A percentile compares a stretch with the other conserved stretches of the same genome.
These are phyloP conservation scores for Pseudoturritis turrita DNA, from an alignment of 345 rosid species.

Conservation along the genomic window DNA sequence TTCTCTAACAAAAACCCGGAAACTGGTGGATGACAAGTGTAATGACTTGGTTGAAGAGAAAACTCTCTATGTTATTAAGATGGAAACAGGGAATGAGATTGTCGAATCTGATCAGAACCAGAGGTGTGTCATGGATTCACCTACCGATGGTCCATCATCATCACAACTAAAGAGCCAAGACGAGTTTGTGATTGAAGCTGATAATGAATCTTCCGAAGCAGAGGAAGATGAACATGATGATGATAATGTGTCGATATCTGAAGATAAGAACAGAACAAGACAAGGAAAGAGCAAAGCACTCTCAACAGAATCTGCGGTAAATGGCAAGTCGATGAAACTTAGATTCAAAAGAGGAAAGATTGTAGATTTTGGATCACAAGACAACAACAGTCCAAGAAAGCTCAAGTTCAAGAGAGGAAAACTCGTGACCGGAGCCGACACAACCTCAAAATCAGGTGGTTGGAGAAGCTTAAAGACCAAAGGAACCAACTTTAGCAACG, in stretches of 20 bases:
- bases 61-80: constrained; percentile 58
- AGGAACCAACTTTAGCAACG: constrained; percentile 17
- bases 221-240: constrained; percentile 30
- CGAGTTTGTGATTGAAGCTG: constrained; percentile 33
- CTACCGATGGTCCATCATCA: constrained; percentile 26
- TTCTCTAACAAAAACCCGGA: neutral
- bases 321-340: constrained; percentile 40
- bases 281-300: constrained; percentile 25
- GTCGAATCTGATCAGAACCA: constrained; percentile 44
- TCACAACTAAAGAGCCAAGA: constrained; percentile 34
- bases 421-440: constrained; percentile 30
- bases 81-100: constrained; percentile 42
- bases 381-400: constrained; percentile 48
- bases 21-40: constrained; percentile 22
- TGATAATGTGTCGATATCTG: constrained; percentile 18
- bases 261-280: constrained; percentile 23
- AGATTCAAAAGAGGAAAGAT: constrained; percentile 61
- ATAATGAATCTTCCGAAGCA: constrained; percentile 40
- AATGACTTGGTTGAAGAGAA: constrained; percentile 48
- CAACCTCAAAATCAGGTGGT: constrained; percentile 31
- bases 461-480: constrained; percentile 45
- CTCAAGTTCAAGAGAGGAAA: constrained; percentile 64
- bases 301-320: constrained; percentile 19
- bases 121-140: constrained; percentile 34
- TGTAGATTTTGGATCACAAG: constrained; percentile 47